phyloP scores from a whole-genome alignment of 139 green algal genomes.

The Chlamydomonas applanata region DNA sequence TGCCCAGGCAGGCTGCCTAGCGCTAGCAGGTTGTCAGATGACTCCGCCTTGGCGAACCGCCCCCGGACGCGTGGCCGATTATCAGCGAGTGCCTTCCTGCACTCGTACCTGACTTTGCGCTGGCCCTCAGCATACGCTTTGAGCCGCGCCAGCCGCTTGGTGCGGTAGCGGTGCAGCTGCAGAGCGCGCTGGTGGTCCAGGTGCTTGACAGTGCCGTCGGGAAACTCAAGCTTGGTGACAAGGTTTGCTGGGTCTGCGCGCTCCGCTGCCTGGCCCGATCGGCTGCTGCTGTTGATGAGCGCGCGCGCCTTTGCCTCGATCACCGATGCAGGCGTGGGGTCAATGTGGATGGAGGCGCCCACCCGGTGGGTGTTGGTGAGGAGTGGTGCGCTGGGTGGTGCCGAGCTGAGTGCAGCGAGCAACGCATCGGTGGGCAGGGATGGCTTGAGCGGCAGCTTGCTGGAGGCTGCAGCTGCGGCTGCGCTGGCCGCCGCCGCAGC shows the following conservation, averaged over 20 bases:
- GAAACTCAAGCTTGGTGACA: constrained; percentile 2
- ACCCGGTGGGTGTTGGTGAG: neutral
- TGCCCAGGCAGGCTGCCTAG: neutral
- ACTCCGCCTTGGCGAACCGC: constrained; percentile 31
- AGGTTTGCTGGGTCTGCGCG: neutral
- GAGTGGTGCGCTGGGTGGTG: neutral
- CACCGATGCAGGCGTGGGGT: neutral
- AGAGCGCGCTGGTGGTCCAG: constrained; percentile 11
- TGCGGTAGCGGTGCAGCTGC: constrained; percentile 21
- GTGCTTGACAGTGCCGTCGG: constrained; percentile 13
- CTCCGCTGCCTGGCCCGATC: neutral
- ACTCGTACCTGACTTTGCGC: constrained; percentile 41
- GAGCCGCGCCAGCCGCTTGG: constrained; percentile 19
- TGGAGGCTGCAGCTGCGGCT: no score
- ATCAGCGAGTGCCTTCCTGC: constrained; percentile 50
- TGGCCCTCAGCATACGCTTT: constrained; percentile 18
- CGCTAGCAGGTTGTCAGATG: neutral
- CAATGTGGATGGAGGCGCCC: neutral
- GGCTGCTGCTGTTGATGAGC: constrained; percentile 19
- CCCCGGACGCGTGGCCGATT: constrained; percentile 36
- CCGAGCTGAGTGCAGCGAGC: no score
- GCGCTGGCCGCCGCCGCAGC: no score
- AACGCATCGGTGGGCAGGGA: no score
- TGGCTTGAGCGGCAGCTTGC: no score
- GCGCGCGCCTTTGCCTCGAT: constrained; percentile 12